These are phyloP conservation scores for Pseudocercospora musae DNA, from an alignment of 2,329 filamentous ascomycete genomes.

Conservation along the genomic window DNA sequence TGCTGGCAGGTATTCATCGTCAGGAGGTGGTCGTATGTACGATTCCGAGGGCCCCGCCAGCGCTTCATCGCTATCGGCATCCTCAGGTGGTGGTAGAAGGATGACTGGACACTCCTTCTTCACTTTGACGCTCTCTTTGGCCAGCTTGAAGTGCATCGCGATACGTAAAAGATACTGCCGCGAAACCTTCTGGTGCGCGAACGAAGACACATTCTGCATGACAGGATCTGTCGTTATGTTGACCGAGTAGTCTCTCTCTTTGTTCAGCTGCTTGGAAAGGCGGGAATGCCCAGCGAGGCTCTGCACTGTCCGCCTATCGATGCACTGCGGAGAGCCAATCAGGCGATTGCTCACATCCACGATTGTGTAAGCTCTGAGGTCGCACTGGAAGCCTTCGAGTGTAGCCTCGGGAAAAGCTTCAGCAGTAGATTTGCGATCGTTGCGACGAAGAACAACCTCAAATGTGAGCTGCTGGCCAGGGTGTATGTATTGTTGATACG, in stretches of 20 bases:
- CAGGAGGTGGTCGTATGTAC: neutral
- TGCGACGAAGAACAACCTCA: conserved; percentile 13
- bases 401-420: conserved; percentile 12
- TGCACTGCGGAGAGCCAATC: conserved; percentile 12
- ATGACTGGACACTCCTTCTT: conserved; percentile 12
- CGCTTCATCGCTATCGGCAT: neutral
- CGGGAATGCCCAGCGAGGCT: conserved; percentile 6
- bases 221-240: conserved; percentile 8
- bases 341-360: conserved; percentile 15
- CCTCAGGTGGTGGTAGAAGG: conserved; percentile 14
- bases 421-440: conserved; percentile 12
- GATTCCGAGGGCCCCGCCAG: neutral
- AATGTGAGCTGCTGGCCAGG: conserved; percentile 19
- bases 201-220: conserved; percentile 9
- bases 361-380: conserved; percentile 14
- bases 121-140: conserved; percentile 14
- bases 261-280: conserved; percentile 13
- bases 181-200: conserved; percentile 17
- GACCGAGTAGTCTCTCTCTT: conserved; percentile 14
- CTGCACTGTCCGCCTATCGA: conserved; percentile 13
- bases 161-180: conserved; percentile 17
- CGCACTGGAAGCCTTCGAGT: conserved; percentile 15
- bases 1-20: neutral
- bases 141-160: conserved; percentile 17
- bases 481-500: conserved; percentile 16